These are phyloP conservation scores for Cyberlindnera amylophila DNA, from an alignment of 805 yeast genomes.

Conservation along the genomic window DNA sequence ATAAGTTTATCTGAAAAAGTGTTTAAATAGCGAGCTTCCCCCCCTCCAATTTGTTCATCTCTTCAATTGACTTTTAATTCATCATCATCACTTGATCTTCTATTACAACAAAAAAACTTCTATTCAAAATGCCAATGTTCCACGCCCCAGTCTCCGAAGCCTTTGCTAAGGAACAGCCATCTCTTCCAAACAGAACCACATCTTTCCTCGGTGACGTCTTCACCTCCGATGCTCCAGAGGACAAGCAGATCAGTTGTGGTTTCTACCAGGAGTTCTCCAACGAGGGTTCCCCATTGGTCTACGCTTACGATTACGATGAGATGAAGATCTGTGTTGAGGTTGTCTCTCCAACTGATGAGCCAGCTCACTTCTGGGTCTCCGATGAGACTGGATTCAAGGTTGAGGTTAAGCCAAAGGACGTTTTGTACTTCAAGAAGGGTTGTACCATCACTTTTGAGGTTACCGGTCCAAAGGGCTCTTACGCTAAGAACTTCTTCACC, in stretches of 20 bases:
- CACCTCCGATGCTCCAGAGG: constrained; percentile 57
- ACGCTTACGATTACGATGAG: constrained; percentile 63
- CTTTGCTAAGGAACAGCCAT: constrained; percentile 51
- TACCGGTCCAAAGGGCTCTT: constrained; percentile 40
- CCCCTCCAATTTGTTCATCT: no score
- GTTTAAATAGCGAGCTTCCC: no score
- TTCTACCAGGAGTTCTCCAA: constrained; percentile 57
- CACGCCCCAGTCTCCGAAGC: constrained; percentile 52
- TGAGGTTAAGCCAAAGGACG: constrained; percentile 59
- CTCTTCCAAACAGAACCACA: constrained; percentile 64
- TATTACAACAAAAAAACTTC: not conserved
- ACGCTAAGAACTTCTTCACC: constrained; percentile 60
- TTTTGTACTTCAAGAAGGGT: constrained; percentile 64
- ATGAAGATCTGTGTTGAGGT: constrained; percentile 55
- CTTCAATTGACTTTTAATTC: no score
- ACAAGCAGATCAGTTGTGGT: constrained; percentile 59
- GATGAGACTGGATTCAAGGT: constrained; percentile 66
- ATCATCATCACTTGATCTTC: not conserved
- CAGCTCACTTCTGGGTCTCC: constrained; percentile 45
- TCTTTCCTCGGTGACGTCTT: constrained; percentile 66
- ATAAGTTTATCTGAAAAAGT: no score
- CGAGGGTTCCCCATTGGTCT: constrained; percentile 64
- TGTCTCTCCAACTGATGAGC: constrained; percentile 54
- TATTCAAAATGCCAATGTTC: constrained; percentile 31
- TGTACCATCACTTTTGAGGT: constrained; percentile 63